A percentile compares a stretch with the other conserved stretches of the same genome.
Conservation (phyloP, 1,284 basidiomycete genomes). For the Trichosporon sp. region DNA sequence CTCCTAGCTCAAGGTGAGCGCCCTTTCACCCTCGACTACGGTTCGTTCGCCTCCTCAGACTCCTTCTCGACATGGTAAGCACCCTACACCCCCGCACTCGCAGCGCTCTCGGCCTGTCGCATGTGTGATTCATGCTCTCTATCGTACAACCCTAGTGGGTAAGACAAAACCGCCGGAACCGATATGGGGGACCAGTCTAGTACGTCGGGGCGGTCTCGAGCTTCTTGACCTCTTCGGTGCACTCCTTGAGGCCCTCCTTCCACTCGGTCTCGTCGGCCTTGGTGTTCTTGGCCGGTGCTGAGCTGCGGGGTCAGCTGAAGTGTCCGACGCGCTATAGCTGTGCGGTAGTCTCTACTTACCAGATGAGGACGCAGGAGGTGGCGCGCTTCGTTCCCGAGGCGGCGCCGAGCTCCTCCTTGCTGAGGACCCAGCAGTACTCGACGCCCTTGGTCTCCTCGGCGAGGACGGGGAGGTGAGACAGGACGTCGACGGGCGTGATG, state of each 20-base stretch:
- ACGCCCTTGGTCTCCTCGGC: slow-evolving; percentile 84
- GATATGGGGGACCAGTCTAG: background rate
- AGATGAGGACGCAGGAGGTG: slow-evolving; percentile 93
- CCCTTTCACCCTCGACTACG: too few species aligned
- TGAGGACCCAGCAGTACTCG: slow-evolving; percentile 68
- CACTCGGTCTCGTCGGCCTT: slow-evolving; percentile 59
- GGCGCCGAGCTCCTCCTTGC: slow-evolving; percentile 81
- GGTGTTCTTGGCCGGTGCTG: slow-evolving; percentile 50
- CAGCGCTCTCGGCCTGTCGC: too few species aligned
- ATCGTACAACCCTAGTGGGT: slow-evolving; percentile 17
- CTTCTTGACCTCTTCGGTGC: slow-evolving; percentile 76
- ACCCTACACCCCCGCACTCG: too few species aligned
- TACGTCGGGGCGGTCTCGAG: slow-evolving; percentile 48
- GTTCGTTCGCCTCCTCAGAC: too few species aligned
- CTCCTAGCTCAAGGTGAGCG: too few species aligned
- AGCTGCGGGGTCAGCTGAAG: slow-evolving; percentile 23
- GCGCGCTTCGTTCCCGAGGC: slow-evolving; percentile 96
- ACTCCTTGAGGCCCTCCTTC: slow-evolving; percentile 63
- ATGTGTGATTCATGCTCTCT: slow-evolving; percentile 15
- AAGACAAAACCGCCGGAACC: background rate
- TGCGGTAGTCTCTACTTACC: slow-evolving; percentile 40
- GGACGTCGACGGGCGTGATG: slow-evolving; percentile 96
- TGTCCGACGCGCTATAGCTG: background rate
- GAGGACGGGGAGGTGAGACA: slow-evolving; percentile 90
- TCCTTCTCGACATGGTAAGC: too few species aligned